phyloP scores from a whole-genome alignment of 2,329 filamentous ascomycete species.

The Dendryphion nanum region DNA sequence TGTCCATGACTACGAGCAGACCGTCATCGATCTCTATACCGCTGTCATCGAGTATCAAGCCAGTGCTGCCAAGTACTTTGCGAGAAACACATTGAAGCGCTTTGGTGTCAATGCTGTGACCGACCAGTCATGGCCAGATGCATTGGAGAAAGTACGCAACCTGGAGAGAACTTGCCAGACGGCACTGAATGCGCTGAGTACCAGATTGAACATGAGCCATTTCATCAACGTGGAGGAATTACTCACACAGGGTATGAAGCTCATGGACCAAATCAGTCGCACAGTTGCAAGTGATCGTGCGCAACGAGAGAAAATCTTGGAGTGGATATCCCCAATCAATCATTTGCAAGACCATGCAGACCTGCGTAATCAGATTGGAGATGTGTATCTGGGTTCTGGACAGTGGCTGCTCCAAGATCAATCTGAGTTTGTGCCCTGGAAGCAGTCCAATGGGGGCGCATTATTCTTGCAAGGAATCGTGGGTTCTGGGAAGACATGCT shows the following conservation, averaged over 20 bases:
- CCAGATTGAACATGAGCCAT: neutral
- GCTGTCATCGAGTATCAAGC: slow-evolving; percentile 2
- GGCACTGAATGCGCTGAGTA: neutral
- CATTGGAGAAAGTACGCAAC: slow-evolving; percentile 1
- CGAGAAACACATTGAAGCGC: slow-evolving; percentile 1
- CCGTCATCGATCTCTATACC: slow-evolving; percentile 1
- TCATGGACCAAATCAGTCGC: neutral
- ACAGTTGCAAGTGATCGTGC: neutral
- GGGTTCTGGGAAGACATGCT: slow-evolving; percentile 1
- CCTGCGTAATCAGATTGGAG: slow-evolving; percentile 1
- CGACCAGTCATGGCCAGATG: neutral
- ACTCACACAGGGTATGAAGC: neutral
- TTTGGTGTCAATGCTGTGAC: neutral
- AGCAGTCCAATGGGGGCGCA: neutral
- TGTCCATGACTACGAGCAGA: neutral
- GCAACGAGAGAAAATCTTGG: no score
- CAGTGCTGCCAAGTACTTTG: slow-evolving; percentile 1
- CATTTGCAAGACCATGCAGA: neutral
- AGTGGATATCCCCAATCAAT: neutral
- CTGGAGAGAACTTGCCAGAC: neutral
- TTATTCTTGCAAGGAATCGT: slow-evolving; percentile 2
- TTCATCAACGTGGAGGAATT: neutral
- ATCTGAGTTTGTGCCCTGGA: slow-evolving; percentile 1
- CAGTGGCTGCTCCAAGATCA: slow-evolving; percentile 2
- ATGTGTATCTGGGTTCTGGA: slow-evolving; percentile 1